Conservation (phyloP, 1,139 yeast species). For the Arxiozyma telluris region DNA sequence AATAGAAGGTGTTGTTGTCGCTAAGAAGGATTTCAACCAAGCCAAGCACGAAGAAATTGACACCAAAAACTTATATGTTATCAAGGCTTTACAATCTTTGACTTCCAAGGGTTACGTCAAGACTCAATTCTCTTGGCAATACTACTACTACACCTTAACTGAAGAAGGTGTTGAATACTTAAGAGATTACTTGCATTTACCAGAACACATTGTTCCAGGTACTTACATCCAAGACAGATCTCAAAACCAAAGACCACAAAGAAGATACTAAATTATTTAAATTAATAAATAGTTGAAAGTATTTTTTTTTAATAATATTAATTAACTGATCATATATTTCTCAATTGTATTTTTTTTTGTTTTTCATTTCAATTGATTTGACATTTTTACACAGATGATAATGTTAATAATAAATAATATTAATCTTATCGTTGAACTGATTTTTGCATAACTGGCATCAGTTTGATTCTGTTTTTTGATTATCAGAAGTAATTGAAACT, state of each 20-base stretch:
- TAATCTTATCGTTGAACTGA: too few species aligned
- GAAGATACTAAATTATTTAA: constrained; percentile 33
- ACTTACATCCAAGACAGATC: constrained; percentile 94
- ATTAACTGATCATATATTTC: constrained; percentile 2
- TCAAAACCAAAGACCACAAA: constrained; percentile 50
- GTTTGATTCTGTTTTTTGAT: not conserved
- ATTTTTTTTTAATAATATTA: constrained; percentile 4
- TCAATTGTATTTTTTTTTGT: not conserved
- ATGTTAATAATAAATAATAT: too few species aligned
- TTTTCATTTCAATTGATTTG: not conserved
- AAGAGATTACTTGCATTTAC: constrained; percentile 97
- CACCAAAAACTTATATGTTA: constrained; percentile 95
- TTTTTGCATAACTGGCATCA: not conserved
- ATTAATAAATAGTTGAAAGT: not conserved
- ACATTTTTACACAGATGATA: not conserved
- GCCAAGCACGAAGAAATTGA: constrained; percentile 97
- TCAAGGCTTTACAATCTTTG: constrained; percentile 98
- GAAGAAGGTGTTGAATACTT: constrained; percentile 99
- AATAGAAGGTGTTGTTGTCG: constrained; percentile 97
- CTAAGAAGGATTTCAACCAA: constrained; percentile 97
- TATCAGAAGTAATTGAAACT: not conserved
- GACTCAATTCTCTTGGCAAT: constrained; percentile 99
- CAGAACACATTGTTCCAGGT: constrained; percentile 97
- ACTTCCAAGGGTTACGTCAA: constrained; percentile 98
- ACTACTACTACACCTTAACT: constrained; percentile 99